Base-by-base conservation (phyloP, 306 rosid species). In the Purshia tridentata region DNA sequence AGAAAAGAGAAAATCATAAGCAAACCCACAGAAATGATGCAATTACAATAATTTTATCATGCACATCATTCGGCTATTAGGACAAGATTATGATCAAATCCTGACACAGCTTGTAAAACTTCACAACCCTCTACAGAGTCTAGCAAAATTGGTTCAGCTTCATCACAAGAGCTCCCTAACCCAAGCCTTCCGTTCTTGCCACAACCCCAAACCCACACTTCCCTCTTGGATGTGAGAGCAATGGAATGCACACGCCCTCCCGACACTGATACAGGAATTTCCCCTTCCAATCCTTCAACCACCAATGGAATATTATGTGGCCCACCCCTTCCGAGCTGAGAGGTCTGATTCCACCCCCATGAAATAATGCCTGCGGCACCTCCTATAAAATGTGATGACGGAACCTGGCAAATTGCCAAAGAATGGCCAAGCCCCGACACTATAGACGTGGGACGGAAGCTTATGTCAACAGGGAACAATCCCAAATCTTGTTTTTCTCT, bases 391-490 rank as follows among this genome's bases (percentile, higher is more conserved):
- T 76, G 81, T 19, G 81, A 76, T 56, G 83, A 86, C 37, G 77
- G 73, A 76, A 52, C 66, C 82, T 65, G 83, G 53, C 90, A 94
- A 82, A 91, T 81, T 56, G 96, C 97, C 84, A 94, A 81, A 51
- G 96, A 91, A 81, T 91, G 97, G 46, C 98, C 98, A 63, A 94
- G 90, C 72, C 98, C 97, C 55, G 97, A 85, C 65, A 91, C 89
- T 74, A 94, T 39, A 40, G 88, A 86, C 42, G 78, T 45, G 1
- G 92, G 94, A 58, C 57, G 66, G 50, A 77, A 49, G 60, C 68
- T 77, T 66, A 81, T 69, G 37, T 91, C 94, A 81, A 94, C 94
- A 2, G 96, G 91, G 39, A 82, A 80, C 72, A 91, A 67, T 23
- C 98, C 96, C 82, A 88, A 68, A 75, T 86, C 92, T 78, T 73